Evolutionary conservation across 1,139 yeast species (phyloP), one percentile per base, ranked within the genome.

Genomic region (Nakaseomyces uthaithaninus): DNA sequence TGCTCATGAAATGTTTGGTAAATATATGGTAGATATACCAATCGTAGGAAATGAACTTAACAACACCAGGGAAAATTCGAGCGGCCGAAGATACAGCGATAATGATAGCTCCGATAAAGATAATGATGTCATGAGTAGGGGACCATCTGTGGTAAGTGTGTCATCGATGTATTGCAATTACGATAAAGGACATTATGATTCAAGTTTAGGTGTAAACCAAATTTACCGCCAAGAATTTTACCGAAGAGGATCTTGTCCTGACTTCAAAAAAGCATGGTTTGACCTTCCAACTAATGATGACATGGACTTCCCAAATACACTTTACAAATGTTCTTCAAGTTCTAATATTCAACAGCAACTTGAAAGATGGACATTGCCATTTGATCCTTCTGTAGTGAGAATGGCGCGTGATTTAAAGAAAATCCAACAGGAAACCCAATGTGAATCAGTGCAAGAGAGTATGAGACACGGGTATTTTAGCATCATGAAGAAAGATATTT

Each of bases 321-420:
- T 49, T 12, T 45, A 49, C 35, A 45, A 57, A 16, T 50, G 69
- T 37, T 51, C 59, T 33, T 74, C 81, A 44, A 65, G 66, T 36
- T 70, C 81, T 2, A 49, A 59, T 18, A 59, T 74, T 9, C 75
- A 72, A 28, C 66, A 65, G 3, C 54, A 59, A 1, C 46, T 69
- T 1, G 50, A 60, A 24, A 50, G 46, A 14, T 65, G 68, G 67
- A 48, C 47, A 1, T 36, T 49, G 16, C 64, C 66, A 11, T 60
- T 60, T 44, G 61, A 59, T 36, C 51, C 62, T 3, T 52, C 62
- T 9, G 54, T 52, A 14, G 55, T 54, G 16, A 49, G 47, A 24
- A 42, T 59, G 31, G 62, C 64, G 3, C 51, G 54, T 26, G 57
- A 55, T 39, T 38, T 67, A 31, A 19, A 37, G n/a, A 27, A 33